A percentile compares a stretch with the other conserved stretches of the same genome.
Conservation (phyloP, 176 grass and related monocot species). For the Miscanthus lutarioriparius region DNA sequence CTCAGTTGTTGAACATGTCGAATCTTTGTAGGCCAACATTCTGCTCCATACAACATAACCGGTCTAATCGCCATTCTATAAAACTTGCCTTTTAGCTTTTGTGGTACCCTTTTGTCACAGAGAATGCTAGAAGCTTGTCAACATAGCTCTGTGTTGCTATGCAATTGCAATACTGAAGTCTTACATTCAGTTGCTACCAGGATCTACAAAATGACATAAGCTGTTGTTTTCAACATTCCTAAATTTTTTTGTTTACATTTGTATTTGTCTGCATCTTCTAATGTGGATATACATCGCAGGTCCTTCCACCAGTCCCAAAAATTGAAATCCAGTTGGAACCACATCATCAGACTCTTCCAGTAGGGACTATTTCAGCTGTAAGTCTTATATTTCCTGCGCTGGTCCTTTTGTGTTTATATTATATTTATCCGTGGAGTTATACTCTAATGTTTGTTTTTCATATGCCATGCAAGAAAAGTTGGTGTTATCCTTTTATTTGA, state of each 20-base stretch:
- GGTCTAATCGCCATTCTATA: too few species aligned
- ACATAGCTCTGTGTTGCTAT: not conserved
- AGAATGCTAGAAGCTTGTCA: too few species aligned
- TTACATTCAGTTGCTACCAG: not conserved
- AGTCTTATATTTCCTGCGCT: conserved; percentile 17
- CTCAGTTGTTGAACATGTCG: too few species aligned
- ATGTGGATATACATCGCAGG: conserved; percentile 43
- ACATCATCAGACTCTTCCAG: conserved; percentile 75
- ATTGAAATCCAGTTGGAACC: conserved; percentile 66
- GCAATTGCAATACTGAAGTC: not conserved
- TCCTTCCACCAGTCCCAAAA: conserved; percentile 75
- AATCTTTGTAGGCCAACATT: too few species aligned
- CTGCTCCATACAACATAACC: too few species aligned
- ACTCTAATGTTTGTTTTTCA: not conserved
- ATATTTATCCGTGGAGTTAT: not conserved
- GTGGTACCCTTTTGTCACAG: too few species aligned
- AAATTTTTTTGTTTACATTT: not conserved
- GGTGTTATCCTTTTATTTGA: not conserved
- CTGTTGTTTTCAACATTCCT: not conserved
- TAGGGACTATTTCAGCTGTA: conserved; percentile 79
- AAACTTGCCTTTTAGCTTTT: too few species aligned
- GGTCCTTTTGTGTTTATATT: not conserved
- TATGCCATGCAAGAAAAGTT: not conserved
- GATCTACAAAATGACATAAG: not conserved
- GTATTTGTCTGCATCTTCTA: conserved; percentile 20